Evolutionary conservation across 140 eudicot genomes (phyloP), one percentile per base, ranked within the genome.

Genomic region (Senecio squalidus): DNA sequence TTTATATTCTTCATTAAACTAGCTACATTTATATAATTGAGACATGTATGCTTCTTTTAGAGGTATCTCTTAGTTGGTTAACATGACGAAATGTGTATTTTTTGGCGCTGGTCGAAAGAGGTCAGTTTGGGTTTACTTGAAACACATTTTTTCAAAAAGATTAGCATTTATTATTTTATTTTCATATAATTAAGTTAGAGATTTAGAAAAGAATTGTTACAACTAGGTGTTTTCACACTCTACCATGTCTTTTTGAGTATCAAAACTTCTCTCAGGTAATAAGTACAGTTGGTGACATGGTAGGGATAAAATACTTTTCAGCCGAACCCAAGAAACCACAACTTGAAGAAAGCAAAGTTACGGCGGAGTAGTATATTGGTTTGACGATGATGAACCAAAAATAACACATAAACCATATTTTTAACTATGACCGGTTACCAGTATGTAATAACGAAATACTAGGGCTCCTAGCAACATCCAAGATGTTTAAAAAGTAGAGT

Each of bases 291-390:
- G 97, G 97, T 13, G 95, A 90, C 66, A 78, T 86, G 74, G 79
- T 90, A 60, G 95, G 95, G 21, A 74, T 90, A 28, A 90, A 90
- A 67, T 85, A 90, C 80, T 90, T 90, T 58, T 94, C 97, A 1
- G 95, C 95, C 10, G 88, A 90, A 66, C 95, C 97, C 40, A 79
- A 78, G 40, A 86, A 83, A 60, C 72, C 79, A 52, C 89, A 90
- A 70, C 81, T 78, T 50, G 90, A 83, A 40, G 94, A 73, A 26
- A 64, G 64, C 76, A 74, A 74, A 54, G 55, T 74, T 9, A 86
- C 82, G 74, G 62, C 72, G 72, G 84, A 80, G 39, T 80, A 62
- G 10, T 15, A 8, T 45, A 45, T 0, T 10, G 41, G 41, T 36
- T 34, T 36, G n/a, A n/a, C n/a, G n/a, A n/a, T n/a, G n/a, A n/a